These are phyloP conservation scores for Tripterygium wilfordii DNA, from an alignment of 177 flowering plant species.

Conservation along the genomic window DNA sequence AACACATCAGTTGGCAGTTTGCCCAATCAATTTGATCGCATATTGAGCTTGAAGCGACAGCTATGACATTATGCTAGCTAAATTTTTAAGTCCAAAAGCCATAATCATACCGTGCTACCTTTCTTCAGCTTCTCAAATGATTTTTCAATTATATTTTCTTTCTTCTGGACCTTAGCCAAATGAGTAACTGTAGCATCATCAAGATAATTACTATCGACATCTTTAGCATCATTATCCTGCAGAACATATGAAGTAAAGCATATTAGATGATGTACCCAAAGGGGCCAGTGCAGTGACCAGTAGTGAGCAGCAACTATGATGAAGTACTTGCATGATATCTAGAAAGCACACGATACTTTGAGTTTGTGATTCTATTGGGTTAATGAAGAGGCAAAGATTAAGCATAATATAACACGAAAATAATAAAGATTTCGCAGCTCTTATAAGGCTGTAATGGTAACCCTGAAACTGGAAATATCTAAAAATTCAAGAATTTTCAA, in stretches of 20 bases:
- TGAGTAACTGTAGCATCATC: constrained; percentile 18
- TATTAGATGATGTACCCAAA: background rate
- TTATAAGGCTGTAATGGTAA: too few species aligned
- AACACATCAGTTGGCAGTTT: too few species aligned
- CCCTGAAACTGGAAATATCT: too few species aligned
- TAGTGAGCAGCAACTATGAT: too few species aligned
- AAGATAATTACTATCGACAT: constrained; percentile 13
- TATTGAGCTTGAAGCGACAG: background rate
- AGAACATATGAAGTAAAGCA: background rate
- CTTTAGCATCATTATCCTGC: constrained; percentile 37
- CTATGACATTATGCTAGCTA: background rate
- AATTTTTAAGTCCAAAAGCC: background rate
- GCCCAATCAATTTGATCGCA: too few species aligned
- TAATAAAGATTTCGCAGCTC: too few species aligned
- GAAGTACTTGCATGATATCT: too few species aligned
- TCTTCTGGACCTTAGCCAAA: constrained; percentile 49
- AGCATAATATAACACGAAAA: too few species aligned
- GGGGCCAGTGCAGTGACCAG: background rate
- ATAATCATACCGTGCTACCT: constrained; percentile 60
- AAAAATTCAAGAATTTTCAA: too few species aligned
- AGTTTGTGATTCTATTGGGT: too few species aligned
- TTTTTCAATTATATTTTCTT: constrained; percentile 55
- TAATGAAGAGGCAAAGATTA: too few species aligned
- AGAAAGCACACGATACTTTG: too few species aligned
- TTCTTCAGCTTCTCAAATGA: constrained; percentile 78